Evolutionary conservation across 2,329 filamentous ascomycete genomes (phyloP).

Genomic region (Raffaelea arxii): DNA sequence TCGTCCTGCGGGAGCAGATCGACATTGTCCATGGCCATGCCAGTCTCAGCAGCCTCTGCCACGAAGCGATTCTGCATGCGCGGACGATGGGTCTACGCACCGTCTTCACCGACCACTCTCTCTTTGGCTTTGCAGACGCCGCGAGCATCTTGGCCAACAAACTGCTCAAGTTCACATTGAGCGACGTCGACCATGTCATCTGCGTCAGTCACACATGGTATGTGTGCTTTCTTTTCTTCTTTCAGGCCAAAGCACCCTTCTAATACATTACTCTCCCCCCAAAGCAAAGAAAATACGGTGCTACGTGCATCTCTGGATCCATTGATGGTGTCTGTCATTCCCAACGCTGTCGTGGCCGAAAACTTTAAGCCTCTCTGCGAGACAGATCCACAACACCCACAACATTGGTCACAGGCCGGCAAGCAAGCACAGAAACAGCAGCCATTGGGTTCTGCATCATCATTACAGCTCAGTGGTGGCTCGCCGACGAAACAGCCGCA

Average conservation of each 20-base stretch:
- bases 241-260: too few relatives aligned
- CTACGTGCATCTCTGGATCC: conserved; percentile 89
- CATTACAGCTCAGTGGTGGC: neutral
- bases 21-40: conserved; percentile 98
- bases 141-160: conserved; percentile 96
- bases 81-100: conserved; percentile 93
- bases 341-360: conserved; percentile 92
- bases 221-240: conserved; percentile 10
- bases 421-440: neutral
- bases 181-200: conserved; percentile 95
- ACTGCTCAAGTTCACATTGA: conserved; percentile 87
- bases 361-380: conserved; percentile 73
- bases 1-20: conserved; percentile 86
- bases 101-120: conserved; percentile 93
- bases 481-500: conserved; percentile 15
- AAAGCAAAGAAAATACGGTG: conserved; percentile 98
- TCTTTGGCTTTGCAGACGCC: conserved; percentile 96
- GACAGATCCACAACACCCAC: conserved; percentile 8
- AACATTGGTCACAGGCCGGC: conserved; percentile 1
- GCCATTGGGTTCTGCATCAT: neutral
- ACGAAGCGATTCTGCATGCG: conserved; percentile 90
- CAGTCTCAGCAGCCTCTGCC: conserved; percentile 84
- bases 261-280: too few relatives aligned
- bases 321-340: conserved; percentile 94
- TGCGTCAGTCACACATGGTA: conserved; percentile 97